A percentile compares a stretch with the other conserved stretches of the same genome.
These are phyloP conservation scores for Mucor indicus DNA, from an alignment of 371 early-diverging fungal species.

Conservation along the genomic window DNA sequence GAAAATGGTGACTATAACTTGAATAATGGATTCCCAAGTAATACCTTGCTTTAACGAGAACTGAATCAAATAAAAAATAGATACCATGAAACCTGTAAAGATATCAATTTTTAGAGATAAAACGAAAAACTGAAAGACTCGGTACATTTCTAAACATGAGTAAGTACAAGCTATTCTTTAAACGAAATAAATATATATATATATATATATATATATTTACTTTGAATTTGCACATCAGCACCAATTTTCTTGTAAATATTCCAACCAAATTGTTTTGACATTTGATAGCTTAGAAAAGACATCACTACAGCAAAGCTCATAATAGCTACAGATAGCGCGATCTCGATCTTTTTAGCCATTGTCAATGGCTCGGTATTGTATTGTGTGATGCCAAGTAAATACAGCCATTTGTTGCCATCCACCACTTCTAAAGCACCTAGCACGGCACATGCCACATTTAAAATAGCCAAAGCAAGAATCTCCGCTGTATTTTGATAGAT, in stretches of 20 bases:
- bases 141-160: conserved; percentile 39
- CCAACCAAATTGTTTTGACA: conserved; percentile 41
- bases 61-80: conserved; percentile 45
- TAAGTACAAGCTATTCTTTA: neutral
- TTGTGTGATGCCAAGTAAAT: conserved; percentile 8
- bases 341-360: conserved; percentile 40
- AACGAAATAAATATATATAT: neutral
- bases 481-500: conserved; percentile 45
- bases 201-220: conserved; percentile 4
- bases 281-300: conserved; percentile 29
- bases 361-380: conserved; percentile 20
- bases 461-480: conserved; percentile 37
- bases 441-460: conserved; percentile 44
- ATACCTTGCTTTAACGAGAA: conserved; percentile 21
- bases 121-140: conserved; percentile 48
- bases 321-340: conserved; percentile 33
- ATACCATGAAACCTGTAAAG: conserved; percentile 45
- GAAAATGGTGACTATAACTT: conserved; percentile 34
- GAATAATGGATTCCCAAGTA: conserved; percentile 30
- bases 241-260: conserved; percentile 40
- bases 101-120: conserved; percentile 44
- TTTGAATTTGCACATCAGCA: conserved; percentile 29
- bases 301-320: conserved; percentile 26
- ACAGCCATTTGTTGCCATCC: conserved; percentile 44
- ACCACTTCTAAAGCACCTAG: conserved; percentile 45